These are phyloP conservation scores for Madurella mycetomatis DNA, from an alignment of 2,329 filamentous ascomycete genomes.

Conservation along the genomic window DNA sequence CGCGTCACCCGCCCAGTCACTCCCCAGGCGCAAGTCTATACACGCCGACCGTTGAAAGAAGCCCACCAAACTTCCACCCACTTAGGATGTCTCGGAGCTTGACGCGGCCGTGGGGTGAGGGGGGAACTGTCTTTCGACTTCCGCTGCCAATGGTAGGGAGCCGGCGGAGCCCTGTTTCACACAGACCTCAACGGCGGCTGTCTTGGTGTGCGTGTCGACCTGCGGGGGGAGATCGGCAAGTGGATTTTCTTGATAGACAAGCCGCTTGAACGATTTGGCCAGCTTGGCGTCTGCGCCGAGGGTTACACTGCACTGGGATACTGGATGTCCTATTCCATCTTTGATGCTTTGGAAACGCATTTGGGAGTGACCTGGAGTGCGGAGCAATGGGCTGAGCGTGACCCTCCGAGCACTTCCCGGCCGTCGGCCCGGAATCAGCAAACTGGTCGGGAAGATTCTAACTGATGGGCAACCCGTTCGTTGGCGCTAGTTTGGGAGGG, in stretches of 20 bases:
- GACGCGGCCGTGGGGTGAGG: neutral
- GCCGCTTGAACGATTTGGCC: neutral
- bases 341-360: neutral
- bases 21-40: neutral
- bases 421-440: no score
- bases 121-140: no score
- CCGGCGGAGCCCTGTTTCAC: no score
- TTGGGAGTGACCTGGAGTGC: neutral
- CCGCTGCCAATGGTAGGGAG: no score
- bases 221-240: no score
- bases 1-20: neutral
- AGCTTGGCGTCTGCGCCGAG: neutral
- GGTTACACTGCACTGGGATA: neutral
- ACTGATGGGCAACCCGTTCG: neutral
- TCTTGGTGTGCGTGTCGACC: no score
- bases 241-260: neutral
- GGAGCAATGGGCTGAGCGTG: neutral
- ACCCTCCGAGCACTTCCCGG: neutral
- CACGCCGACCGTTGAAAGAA: neutral
- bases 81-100: neutral
- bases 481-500: constrained; percentile 57
- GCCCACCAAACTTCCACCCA: no score
- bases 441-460: no score
- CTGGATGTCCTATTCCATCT: neutral
- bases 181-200: no score